Base-by-base conservation (phyloP, 208 protist species). In the Borovskyia barvae region DNA sequence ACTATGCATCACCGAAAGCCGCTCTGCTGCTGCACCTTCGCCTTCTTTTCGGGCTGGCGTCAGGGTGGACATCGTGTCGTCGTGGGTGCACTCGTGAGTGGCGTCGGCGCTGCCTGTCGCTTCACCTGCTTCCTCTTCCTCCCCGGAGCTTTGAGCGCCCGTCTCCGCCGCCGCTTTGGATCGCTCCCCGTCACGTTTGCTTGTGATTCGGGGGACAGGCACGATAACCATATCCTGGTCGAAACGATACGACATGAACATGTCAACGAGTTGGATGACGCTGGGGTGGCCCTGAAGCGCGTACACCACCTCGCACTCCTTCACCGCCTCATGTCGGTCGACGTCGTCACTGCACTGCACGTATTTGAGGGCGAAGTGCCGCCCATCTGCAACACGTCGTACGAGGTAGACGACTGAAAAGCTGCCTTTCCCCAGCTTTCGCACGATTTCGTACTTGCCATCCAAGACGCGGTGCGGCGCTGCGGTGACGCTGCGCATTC, bases 231-330 rank as follows among this genome's bases (percentile, higher is more conserved):
- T 58, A 43, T 50, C 24, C 28, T 50, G 45, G 51, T 78, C 76
- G 63, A 84, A 84, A 6, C 63, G 45, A 56, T 85, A 82, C 11
- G 73, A 82, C 76, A 91, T 82, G 60, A 91, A 91, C 80, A 91
- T 87, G 50, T 87, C 84, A 14, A 82, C 60, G 37, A 91, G 70
- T n/a, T 76, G 42, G 50, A 91, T 85, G 1, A 91, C 72, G 47
- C 87, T 91, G 3, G 80, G 84, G 57, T 87, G 79, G 12, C 77
- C 80, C 35, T 91, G 84, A 40, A 87, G 47, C 5, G 62, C 42
- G 61, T 82, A 78, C 3, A 74, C 67, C 8, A 84, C 66, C 58
- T 91, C 80, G 45, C 77, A 91, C 62, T 87, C 84, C 20, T 74
- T 67, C 69, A 91, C 72, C 14, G 84, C 84, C 32, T 83, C 80